Conservation (phyloP, 2,329 filamentous ascomycete species). For the Rhynchosporium graminicola region DNA sequence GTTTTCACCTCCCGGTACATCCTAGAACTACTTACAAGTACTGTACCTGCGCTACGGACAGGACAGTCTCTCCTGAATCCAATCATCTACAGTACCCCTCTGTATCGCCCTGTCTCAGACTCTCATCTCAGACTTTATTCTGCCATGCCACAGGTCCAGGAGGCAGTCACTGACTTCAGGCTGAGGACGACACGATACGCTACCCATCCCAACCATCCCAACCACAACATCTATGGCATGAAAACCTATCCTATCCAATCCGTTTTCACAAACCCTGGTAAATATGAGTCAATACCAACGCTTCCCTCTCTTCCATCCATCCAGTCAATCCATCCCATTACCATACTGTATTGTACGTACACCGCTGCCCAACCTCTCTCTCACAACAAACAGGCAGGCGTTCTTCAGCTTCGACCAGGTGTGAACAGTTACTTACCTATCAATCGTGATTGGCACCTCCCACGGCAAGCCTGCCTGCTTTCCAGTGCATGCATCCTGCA, state of each 20-base stretch:
- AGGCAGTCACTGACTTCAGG: background rate
- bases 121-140: background rate
- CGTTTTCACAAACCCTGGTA: too few species aligned
- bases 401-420: too few species aligned
- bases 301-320: too few species aligned
- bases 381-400: too few species aligned
- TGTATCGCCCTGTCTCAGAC: background rate
- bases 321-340: too few species aligned
- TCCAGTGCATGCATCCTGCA: background rate
- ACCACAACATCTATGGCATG: background rate
- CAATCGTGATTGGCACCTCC: constrained; percentile 1
- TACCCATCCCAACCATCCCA: too few species aligned
- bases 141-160: constrained; percentile 1
- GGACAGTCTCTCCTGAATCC: constrained; percentile 28
- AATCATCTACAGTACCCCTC: constrained; percentile 11
- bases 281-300: too few species aligned
- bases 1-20: constrained; percentile 25
- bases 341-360: too few species aligned
- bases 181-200: background rate
- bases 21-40: too few species aligned
- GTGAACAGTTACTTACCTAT: background rate
- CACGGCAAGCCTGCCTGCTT: too few species aligned
- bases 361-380: too few species aligned
- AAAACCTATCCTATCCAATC: background rate
- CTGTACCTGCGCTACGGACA: constrained; percentile 13